phyloP scores from a whole-genome alignment of 805 yeast genomes.

The Teunomyces aglyptinius region DNA sequence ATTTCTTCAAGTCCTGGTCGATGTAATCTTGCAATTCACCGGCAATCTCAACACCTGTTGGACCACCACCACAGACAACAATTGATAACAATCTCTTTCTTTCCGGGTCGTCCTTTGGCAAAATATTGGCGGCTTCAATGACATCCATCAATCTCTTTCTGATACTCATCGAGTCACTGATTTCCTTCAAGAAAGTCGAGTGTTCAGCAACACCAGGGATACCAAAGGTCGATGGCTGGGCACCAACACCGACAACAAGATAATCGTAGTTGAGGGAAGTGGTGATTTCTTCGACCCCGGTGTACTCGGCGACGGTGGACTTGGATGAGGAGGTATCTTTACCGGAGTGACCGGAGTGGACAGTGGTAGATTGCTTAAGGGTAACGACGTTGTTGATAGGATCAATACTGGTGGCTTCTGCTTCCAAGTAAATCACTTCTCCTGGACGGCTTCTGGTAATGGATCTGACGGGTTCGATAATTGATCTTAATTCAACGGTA shows the following conservation, averaged over 20 bases:
- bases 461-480: slow-evolving; percentile 88
- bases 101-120: slow-evolving; percentile 73
- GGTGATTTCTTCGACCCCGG: slow-evolving; percentile 43
- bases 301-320: slow-evolving; percentile 39
- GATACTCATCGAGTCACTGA: slow-evolving; percentile 81
- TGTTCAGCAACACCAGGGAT: slow-evolving; percentile 90
- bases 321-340: slow-evolving; percentile 45
- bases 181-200: slow-evolving; percentile 87
- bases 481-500: slow-evolving; percentile 83
- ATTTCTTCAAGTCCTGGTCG: slow-evolving; percentile 82
- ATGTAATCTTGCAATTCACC: slow-evolving; percentile 95
- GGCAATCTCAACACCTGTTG: slow-evolving; percentile 97
- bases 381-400: slow-evolving; percentile 63
- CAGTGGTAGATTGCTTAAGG: slow-evolving; percentile 60
- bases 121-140: slow-evolving; percentile 82
- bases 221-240: slow-evolving; percentile 91
- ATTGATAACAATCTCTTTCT: slow-evolving; percentile 81
- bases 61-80: slow-evolving; percentile 98
- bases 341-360: slow-evolving; percentile 53
- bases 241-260: slow-evolving; percentile 91
- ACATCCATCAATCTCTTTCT: slow-evolving; percentile 80
- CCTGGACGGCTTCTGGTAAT: slow-evolving; percentile 78
- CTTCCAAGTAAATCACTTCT: slow-evolving; percentile 82
- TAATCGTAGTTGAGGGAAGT: slow-evolving; percentile 67
- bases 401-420: slow-evolving; percentile 84